phyloP scores from a whole-genome alignment of 208 protist species.

The Trypanosoma caninum region DNA sequence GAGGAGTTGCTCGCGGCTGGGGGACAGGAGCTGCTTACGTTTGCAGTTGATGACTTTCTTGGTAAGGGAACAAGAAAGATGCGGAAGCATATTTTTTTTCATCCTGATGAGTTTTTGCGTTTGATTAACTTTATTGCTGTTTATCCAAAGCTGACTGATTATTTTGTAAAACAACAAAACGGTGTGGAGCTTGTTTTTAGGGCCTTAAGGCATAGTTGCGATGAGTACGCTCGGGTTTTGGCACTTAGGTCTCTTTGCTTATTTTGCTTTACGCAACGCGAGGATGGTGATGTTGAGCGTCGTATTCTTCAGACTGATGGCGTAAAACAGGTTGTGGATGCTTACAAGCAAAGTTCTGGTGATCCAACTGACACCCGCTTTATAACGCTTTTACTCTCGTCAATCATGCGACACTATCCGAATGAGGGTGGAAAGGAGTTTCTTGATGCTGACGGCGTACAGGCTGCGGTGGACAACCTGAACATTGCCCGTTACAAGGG shows the following conservation, averaged over 20 bases:
- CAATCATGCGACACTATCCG: slow-evolving; percentile 82
- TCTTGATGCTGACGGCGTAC: slow-evolving; percentile 65
- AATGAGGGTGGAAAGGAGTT: slow-evolving; percentile 77
- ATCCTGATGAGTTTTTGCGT: slow-evolving; percentile 80
- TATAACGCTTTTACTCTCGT: slow-evolving; percentile 80
- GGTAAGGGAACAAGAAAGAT: slow-evolving; percentile 38
- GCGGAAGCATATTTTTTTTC: slow-evolving; percentile 86
- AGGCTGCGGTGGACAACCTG: slow-evolving; percentile 74
- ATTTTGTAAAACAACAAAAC: slow-evolving; percentile 70
- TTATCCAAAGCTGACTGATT: slow-evolving; percentile 63
- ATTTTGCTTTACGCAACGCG: slow-evolving; percentile 76
- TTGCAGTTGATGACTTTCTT: slow-evolving; percentile 81
- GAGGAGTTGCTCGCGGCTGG: slow-evolving; percentile 59
- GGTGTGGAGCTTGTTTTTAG: slow-evolving; percentile 74
- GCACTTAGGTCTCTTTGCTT: slow-evolving; percentile 74
- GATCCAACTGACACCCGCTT: slow-evolving; percentile 87
- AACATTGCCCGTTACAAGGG: slow-evolving; percentile 88
- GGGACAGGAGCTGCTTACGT: slow-evolving; percentile 69
- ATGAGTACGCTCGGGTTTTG: slow-evolving; percentile 72
- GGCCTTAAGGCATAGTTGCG: slow-evolving; percentile 62
- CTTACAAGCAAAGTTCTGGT: slow-evolving; percentile 77
- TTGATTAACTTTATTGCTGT: slow-evolving; percentile 74
- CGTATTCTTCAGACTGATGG: slow-evolving; percentile 69
- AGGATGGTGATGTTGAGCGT: slow-evolving; percentile 78
- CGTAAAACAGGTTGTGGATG: slow-evolving; percentile 64